These are phyloP conservation scores for Ophiostoma triangulosporum DNA, from an alignment of 2,329 filamentous ascomycete genomes.

Conservation along the genomic window DNA sequence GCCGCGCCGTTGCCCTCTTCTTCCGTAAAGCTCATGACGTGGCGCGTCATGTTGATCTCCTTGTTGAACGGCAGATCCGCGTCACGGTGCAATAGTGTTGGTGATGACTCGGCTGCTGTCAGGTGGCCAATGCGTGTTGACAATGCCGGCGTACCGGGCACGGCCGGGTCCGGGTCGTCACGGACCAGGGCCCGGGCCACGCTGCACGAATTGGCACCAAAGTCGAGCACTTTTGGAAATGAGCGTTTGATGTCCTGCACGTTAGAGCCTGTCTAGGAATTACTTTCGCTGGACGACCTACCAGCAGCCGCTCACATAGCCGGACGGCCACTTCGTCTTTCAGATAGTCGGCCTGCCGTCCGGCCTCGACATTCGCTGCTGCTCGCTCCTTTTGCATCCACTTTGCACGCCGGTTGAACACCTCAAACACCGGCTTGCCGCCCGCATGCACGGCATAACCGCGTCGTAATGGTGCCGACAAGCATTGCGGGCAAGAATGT, in stretches of 20 bases:
- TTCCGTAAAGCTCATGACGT: slow-evolving; percentile 61
- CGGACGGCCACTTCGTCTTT: slow-evolving; percentile 82
- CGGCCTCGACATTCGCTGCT: slow-evolving; percentile 52
- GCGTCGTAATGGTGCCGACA: slow-evolving; percentile 21
- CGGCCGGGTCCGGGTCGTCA: slow-evolving; percentile 50
- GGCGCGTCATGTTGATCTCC: slow-evolving; percentile 55
- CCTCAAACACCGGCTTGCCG: slow-evolving; percentile 65
- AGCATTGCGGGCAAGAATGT: background rate
- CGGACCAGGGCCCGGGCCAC: slow-evolving; percentile 69
- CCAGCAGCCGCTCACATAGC: slow-evolving; percentile 72
- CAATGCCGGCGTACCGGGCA: slow-evolving; percentile 50
- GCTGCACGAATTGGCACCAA: slow-evolving; percentile 93
- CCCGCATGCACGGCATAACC: slow-evolving; percentile 67
- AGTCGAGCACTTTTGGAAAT: slow-evolving; percentile 74
- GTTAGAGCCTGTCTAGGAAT: background rate
- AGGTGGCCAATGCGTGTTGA: slow-evolving; percentile 59
- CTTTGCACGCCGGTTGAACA: slow-evolving; percentile 84
- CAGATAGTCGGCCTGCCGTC: slow-evolving; percentile 78
- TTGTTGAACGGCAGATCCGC: slow-evolving; percentile 59
- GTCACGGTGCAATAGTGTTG: slow-evolving; percentile 68
- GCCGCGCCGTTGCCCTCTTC: slow-evolving; percentile 10
- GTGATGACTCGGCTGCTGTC: slow-evolving; percentile 70
- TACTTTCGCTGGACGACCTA: too few relatives aligned
- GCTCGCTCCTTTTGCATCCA: slow-evolving; percentile 85
- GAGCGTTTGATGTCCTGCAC: slow-evolving; percentile 76